A percentile compares a stretch with the other conserved stretches of the same genome.
phyloP scores from a whole-genome alignment of 768 basidiomycete genomes.

The Pseudohyphozyma bogoriensis region DNA sequence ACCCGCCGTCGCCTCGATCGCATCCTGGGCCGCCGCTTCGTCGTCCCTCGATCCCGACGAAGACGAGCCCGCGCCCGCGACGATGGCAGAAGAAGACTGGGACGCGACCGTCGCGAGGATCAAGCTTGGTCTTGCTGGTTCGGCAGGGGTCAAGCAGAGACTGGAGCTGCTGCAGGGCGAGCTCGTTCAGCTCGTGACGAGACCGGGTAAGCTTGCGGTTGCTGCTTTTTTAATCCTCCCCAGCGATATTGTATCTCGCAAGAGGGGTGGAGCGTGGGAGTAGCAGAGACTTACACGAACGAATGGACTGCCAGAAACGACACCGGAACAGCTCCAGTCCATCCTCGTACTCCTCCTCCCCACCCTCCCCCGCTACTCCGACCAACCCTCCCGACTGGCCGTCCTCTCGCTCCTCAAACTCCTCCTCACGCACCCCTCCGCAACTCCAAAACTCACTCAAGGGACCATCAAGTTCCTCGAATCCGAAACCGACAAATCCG shows the following conservation, averaged over 20 bases:
- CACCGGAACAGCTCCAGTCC: no score
- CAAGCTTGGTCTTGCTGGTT: neutral
- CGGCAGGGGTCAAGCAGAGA: neutral
- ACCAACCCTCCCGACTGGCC: constrained; percentile 58
- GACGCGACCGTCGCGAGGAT: neutral
- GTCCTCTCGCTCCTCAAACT: constrained; percentile 59
- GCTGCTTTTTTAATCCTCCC: no score
- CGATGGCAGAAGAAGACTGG: neutral
- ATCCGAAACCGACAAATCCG: constrained; percentile 53
- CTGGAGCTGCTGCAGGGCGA: neutral
- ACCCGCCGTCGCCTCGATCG: no score
- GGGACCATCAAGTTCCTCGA: constrained; percentile 67
- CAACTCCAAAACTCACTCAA: constrained; percentile 48
- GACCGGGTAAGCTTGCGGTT: neutral
- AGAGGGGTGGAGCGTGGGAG: no score
- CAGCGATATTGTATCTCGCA: no score
- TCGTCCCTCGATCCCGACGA: no score
- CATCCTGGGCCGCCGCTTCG: no score
- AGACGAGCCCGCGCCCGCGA: no score
- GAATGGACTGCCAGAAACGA: no score
- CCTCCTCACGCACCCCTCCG: constrained; percentile 51
- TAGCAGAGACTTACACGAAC: no score
- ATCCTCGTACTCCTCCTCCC: constrained; percentile 54
- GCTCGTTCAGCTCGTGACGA: neutral
- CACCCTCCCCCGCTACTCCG: constrained; percentile 70